Evolutionary conservation across 2,329 filamentous ascomycete genomes (phyloP).

Genomic region (Phoma herbarum): DNA sequence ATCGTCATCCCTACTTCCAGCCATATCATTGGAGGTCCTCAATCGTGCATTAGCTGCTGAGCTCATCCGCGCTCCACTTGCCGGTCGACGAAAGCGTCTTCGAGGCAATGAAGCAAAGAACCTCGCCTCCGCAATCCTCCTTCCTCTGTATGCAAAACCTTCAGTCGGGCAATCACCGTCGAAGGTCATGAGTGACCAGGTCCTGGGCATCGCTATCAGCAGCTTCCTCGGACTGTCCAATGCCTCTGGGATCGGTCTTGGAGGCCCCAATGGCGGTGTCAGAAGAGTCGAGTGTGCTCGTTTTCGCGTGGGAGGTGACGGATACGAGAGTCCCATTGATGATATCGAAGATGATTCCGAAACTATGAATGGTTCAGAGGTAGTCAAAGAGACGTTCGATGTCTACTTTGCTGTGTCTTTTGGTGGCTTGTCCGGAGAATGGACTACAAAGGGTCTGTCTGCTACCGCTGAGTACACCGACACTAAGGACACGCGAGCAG

Average conservation of each 20-base stretch:
- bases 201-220: slow-evolving; percentile 52
- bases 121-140: slow-evolving; percentile 56
- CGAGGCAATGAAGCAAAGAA: slow-evolving; percentile 58
- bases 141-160: slow-evolving; percentile 47
- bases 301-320: slow-evolving; percentile 53
- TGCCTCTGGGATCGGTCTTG: slow-evolving; percentile 50
- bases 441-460: slow-evolving; percentile 53
- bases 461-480: slow-evolving; percentile 22
- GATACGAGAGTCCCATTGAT: slow-evolving; percentile 52
- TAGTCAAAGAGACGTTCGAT: slow-evolving; percentile 54
- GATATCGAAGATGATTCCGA: slow-evolving; percentile 50
- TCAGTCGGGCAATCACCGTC: slow-evolving; percentile 31
- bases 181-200: slow-evolving; percentile 47
- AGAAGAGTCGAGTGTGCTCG: slow-evolving; percentile 54
- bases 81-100: slow-evolving; percentile 54
- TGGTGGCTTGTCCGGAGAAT: slow-evolving; percentile 54
- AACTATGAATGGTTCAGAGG: slow-evolving; percentile 23
- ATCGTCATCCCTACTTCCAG: slow-evolving; percentile 5
- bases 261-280: slow-evolving; percentile 43
- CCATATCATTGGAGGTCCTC: slow-evolving; percentile 52
- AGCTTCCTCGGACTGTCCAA: slow-evolving; percentile 53
- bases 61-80: slow-evolving; percentile 56
- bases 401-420: slow-evolving; percentile 55
- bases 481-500: slow-evolving; percentile 6
- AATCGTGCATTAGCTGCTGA: slow-evolving; percentile 58